Conservation (phyloP, 257 asterid genomes). For the Solanum infundibuliforme region DNA sequence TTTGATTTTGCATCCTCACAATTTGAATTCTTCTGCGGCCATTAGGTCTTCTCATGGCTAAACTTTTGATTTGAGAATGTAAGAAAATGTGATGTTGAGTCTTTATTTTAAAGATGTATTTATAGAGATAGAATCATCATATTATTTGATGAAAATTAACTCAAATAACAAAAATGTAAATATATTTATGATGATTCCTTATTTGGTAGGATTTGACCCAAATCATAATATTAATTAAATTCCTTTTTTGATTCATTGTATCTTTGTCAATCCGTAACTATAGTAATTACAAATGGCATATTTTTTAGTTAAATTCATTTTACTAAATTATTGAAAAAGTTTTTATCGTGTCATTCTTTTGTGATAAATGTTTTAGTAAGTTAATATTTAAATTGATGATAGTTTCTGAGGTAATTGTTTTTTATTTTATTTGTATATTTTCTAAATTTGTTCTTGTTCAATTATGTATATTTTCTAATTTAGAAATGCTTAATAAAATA, state of each 20-base stretch:
- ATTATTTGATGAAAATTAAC: neutral
- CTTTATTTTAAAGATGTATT: neutral
- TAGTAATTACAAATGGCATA: neutral
- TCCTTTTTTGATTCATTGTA: neutral
- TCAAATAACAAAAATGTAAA: neutral
- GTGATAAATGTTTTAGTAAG: neutral
- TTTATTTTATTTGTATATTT: neutral
- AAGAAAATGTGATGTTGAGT: neutral
- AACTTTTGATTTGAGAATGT: neutral
- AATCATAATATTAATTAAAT: neutral
- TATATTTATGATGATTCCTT: neutral
- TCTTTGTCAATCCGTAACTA: neutral
- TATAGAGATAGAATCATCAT: neutral
- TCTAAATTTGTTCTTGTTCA: neutral
- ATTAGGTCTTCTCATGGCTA: neutral
- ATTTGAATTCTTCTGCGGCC: neutral
- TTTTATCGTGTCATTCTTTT: neutral
- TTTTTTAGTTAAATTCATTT: neutral
- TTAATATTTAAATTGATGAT: neutral
- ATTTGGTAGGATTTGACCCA: neutral
- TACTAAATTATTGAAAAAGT: neutral
- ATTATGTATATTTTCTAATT: neutral
- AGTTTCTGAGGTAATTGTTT: neutral
- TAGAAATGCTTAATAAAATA: neutral
- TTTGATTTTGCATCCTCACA: neutral